Evolutionary conservation across 306 rosid species (phyloP).

Genomic region (Hylodesmum podocarpum): DNA sequence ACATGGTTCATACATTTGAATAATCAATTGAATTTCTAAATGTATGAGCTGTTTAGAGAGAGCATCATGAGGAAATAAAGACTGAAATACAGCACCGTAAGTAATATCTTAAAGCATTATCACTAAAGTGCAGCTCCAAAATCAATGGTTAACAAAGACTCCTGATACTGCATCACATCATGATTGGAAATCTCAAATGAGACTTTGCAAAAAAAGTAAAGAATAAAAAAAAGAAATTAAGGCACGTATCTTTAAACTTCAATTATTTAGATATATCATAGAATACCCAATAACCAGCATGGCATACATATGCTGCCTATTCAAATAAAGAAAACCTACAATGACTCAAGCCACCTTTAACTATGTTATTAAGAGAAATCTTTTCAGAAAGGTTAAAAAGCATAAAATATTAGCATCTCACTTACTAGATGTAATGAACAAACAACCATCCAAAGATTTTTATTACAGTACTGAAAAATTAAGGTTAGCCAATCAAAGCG

Average conservation of each 20-base stretch:
- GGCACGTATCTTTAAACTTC: background rate
- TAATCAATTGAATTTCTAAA: slow-evolving; percentile 17
- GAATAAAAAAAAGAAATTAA: slow-evolving; percentile 2
- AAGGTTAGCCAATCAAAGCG: background rate
- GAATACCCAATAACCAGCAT: background rate
- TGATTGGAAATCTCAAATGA: slow-evolving; percentile 9
- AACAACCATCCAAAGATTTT: slow-evolving; percentile 18
- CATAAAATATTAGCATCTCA: background rate
- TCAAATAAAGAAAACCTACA: slow-evolving; percentile 3
- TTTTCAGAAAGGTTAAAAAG: slow-evolving; percentile 8
- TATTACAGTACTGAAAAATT: background rate
- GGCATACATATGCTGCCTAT: slow-evolving; percentile 10
- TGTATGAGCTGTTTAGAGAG: background rate
- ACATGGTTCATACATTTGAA: slow-evolving; percentile 7
- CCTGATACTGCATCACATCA: background rate
- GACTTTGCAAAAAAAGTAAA: background rate
- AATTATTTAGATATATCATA: slow-evolving; percentile 11
- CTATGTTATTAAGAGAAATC: background rate
- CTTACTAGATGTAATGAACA: slow-evolving; percentile 1
- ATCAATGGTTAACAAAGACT: background rate
- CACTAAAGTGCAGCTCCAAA: background rate
- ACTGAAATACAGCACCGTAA: background rate
- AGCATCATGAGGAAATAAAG: background rate
- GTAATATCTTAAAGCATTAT: background rate
- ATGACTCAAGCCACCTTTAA: slow-evolving; percentile 16